Evolutionary conservation across 108 stramenopile genomes (phyloP), one percentile per base, ranked within the genome.

Genomic region (Aureococcus anophagefferens): DNA sequence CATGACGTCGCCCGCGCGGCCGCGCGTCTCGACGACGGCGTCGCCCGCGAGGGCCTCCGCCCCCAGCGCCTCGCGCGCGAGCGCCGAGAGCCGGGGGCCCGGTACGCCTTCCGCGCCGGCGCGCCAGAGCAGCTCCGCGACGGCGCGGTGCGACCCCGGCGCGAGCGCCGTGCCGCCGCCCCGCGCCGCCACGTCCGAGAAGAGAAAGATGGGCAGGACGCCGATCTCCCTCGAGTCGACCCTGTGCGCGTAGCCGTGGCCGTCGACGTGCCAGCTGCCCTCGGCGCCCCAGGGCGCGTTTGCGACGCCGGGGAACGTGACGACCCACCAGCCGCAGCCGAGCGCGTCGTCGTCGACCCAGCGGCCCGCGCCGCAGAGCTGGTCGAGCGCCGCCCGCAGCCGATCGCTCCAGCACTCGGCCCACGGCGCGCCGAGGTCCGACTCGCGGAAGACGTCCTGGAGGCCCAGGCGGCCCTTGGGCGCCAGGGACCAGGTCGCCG

Each of bases 151-250:
- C 17, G 75, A 76, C 33, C 76, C 76, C 33, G 37, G 35, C 15
- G 75, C 74, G 17, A 77, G 65, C 15, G 76, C 76, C 17, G 76
- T 77, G n/a, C 76, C 76, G 29, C 76, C 76, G 30, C 75, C 76
- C 29, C 71, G 21, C 17, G 70, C 32, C 5, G 30, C 32, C 16
- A 77, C 71, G 65, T 77, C 76, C 13, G 75, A 76, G 28, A 77
- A 76, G 33, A 77, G 71, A 21, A 77, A 67, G 25, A 77, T 77
- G 25, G 72, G 76, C 28, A 76, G 35, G n/a, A 77, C 34, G 0
- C 75, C 76, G 28, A 76, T 72, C 31, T 76, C 76, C 30, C 63
- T 68, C 37, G 69, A 71, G 75, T 1, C 65, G 63, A 17, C 4
- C 5, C 21, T 32, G 30, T 77, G 76, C 46, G 71, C 36, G 37